phyloP scores from a whole-genome alignment of 345 rosid species.

The Sonneratia alba region DNA sequence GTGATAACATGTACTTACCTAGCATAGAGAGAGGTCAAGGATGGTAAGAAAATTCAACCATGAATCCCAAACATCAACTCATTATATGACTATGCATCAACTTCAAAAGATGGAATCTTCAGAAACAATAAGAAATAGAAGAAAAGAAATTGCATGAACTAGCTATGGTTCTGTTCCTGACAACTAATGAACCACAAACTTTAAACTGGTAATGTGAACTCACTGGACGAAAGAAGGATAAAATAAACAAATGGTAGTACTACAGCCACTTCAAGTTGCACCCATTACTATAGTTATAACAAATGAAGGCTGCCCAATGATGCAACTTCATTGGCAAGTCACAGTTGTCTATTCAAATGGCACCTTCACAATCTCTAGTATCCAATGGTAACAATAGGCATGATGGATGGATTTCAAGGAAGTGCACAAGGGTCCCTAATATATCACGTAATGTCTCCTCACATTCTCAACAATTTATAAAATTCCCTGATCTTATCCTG shows the following conservation, averaged over 20 bases:
- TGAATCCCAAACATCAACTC: background rate
- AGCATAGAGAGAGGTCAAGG: background rate
- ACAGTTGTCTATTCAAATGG: background rate
- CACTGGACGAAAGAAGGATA: background rate
- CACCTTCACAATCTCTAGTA: background rate
- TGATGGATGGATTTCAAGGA: background rate
- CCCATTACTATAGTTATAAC: background rate
- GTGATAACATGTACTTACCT: background rate
- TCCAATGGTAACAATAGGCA: background rate
- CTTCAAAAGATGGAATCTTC: background rate
- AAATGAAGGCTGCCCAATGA: background rate
- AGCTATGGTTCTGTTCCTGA: background rate
- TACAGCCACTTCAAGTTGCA: background rate
- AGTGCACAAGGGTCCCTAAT: background rate
- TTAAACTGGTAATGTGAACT: background rate
- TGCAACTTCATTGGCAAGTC: background rate
- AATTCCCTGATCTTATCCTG: background rate
- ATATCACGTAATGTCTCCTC: background rate
- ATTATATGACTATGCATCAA: background rate
- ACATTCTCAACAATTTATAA: background rate
- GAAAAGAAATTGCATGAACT: background rate
- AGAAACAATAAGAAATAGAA: background rate
- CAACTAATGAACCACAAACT: background rate
- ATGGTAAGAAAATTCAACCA: background rate
- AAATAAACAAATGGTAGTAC: background rate